These are phyloP conservation scores for Penicillium sp. DNA, from an alignment of 2,329 filamentous ascomycete species.

Conservation along the genomic window DNA sequence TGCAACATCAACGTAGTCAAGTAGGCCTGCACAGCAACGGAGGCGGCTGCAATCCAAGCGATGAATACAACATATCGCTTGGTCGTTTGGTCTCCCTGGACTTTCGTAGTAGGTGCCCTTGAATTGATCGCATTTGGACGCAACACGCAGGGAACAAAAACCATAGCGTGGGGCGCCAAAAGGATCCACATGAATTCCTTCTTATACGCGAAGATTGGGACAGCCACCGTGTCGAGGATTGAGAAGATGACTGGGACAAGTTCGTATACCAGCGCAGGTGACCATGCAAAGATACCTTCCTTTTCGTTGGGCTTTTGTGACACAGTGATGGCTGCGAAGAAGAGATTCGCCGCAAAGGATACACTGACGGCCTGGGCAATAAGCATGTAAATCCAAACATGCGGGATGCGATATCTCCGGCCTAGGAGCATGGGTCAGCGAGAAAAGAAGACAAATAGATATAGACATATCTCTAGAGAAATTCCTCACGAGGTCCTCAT, in stretches of 20 bases:
- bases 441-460: not conserved
- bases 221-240: slow-evolving; percentile 18
- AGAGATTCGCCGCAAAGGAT: slow-evolving; percentile 64
- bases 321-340: slow-evolving; percentile 42
- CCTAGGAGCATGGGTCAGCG: slow-evolving; percentile 30
- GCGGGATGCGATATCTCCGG: slow-evolving; percentile 56
- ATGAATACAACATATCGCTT: slow-evolving; percentile 13
- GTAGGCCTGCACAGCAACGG: slow-evolving; percentile 17
- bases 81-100: slow-evolving; percentile 3
- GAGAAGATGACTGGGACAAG: slow-evolving; percentile 17
- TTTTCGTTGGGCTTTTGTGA: slow-evolving; percentile 8
- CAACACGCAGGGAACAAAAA: slow-evolving; percentile 23
- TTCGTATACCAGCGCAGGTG: slow-evolving; percentile 6
- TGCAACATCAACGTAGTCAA: slow-evolving; percentile 16
- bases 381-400: slow-evolving; percentile 58
- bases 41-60: slow-evolving; percentile 38
- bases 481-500: not conserved
- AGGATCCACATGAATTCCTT: slow-evolving; percentile 26
- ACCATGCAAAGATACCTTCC: slow-evolving; percentile 7
- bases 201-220: slow-evolving; percentile 21
- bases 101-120: not conserved
- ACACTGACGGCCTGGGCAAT: slow-evolving; percentile 62
- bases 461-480: not conserved
- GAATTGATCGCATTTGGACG: slow-evolving; percentile 1
- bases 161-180: slow-evolving; percentile 23